A percentile compares a stretch with the other conserved stretches of the same genome.
Conservation (phyloP, 768 basidiomycete genomes). For the Holtermannia corniformis region DNA sequence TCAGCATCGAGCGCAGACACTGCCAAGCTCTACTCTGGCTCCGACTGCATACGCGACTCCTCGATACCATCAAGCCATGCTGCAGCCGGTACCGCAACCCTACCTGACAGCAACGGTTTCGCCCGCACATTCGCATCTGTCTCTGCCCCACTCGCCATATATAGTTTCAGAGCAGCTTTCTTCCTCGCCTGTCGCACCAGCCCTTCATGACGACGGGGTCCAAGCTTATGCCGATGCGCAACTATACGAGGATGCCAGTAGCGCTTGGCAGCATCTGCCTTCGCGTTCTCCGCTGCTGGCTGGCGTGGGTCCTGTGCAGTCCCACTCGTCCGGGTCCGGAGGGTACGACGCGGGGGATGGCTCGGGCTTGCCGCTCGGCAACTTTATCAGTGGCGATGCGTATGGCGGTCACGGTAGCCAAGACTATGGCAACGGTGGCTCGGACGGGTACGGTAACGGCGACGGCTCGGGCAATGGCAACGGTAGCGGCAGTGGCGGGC, state of each 20-base stretch:
- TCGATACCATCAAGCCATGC: too few species aligned
- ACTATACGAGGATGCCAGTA: background rate
- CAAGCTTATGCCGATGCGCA: background rate
- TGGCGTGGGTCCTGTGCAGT: background rate
- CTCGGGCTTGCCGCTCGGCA: background rate
- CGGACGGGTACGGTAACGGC: background rate
- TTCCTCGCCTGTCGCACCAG: background rate
- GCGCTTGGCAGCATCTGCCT: background rate
- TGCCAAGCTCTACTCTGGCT: too few species aligned
- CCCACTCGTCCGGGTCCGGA: background rate
- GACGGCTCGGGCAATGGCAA: background rate
- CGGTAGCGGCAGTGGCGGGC: conserved; percentile 1
- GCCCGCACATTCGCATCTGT: background rate
- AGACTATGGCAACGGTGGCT: background rate
- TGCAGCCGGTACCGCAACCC: background rate
- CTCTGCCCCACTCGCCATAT: background rate
- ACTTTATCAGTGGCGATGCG: background rate
- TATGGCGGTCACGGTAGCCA: too few species aligned
- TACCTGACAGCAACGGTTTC: background rate
- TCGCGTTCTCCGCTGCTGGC: background rate
- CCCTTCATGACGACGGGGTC: background rate
- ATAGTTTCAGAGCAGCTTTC: too few species aligned
- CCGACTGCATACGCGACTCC: too few species aligned
- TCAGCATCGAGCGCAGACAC: background rate
- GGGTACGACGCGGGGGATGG: background rate